These are phyloP conservation scores for Tulasnella calospora DNA, from an alignment of 768 basidiomycete species.

Conservation along the genomic window DNA sequence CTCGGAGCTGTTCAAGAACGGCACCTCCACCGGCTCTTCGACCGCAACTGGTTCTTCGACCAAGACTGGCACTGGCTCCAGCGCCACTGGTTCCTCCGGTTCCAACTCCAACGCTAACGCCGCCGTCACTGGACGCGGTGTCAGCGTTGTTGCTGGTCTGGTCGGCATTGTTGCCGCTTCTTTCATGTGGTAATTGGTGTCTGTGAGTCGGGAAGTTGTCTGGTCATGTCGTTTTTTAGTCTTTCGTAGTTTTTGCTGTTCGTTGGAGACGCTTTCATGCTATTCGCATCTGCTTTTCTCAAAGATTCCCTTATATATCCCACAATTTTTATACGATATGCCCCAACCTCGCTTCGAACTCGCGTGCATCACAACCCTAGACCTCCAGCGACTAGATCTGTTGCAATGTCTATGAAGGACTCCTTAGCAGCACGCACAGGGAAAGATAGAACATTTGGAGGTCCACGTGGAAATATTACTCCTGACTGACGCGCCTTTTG, in stretches of 20 bases:
- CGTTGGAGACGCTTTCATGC: background rate
- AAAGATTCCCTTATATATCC: background rate
- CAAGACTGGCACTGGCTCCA: background rate
- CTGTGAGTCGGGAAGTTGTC: background rate
- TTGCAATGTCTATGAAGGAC: too few relatives aligned
- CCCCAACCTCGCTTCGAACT: background rate
- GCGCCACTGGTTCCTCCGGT: background rate
- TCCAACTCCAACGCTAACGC: background rate
- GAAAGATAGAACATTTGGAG: background rate
- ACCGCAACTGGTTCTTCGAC: background rate
- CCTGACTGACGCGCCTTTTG: conserved; percentile 18
- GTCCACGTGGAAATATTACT: conserved; percentile 19
- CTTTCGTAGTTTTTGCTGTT: background rate
- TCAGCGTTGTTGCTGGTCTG: conserved; percentile 9
- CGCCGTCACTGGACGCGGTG: background rate
- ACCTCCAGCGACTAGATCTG: too few relatives aligned
- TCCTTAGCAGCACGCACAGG: too few relatives aligned
- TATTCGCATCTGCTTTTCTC: background rate
- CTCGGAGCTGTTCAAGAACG: conserved; percentile 39
- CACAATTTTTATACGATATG: background rate
- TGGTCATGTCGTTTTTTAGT: background rate
- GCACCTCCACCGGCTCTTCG: background rate
- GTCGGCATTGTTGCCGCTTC: background rate
- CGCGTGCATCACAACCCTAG: too few relatives aligned
- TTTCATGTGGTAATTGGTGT: background rate